Evolutionary conservation across 768 basidiomycete genomes (phyloP), one percentile per base, ranked within the genome.

Genomic region (Trametes gibbosa): DNA sequence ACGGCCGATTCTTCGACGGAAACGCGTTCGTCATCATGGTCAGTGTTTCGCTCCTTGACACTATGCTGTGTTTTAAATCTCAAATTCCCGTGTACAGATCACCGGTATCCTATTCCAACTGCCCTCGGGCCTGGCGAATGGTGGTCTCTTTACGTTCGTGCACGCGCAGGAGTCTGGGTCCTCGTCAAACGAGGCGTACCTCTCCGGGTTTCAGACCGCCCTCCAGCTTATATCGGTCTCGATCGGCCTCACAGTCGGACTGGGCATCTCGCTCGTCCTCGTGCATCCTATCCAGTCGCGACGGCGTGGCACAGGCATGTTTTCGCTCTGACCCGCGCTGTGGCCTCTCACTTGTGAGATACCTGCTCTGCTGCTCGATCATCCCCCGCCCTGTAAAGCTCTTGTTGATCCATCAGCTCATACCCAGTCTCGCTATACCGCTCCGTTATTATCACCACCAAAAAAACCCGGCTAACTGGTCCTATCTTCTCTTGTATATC

Each of bases 101-200:
- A 89, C 87, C 0, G 90, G 88, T 23, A 89, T 94, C 48, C 77
- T 93, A 16, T 89, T 93, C 75, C 92, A 94, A 73, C 79, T 94
- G 1, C 92, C 91, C 0, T 89, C 88, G 8, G 92, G 91, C 39
- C 79, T 94, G 12, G 84, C 86, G 8, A 89, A 84, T 43, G 90
- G 89, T 12, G 92, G 92, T 29, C 81, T 94, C 7, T 79, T 95
- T 61, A 83, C 81, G 60, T 91, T 86, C 66, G 86, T 83, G 12
- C 78, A 79, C 37, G 74, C 81, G 61, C 78, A 82, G 59, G 76
- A 82, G 23, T 72, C 78, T 6, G 85, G 84, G 14, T 77, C 78
- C 32, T 73, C 79, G 17, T 62, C 66, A 8, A 67, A 53, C 34
- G 70, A 75, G 0, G 80, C 85, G 2, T 91, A 90, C 70, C 67